A percentile compares a stretch with the other conserved stretches of the same genome.
phyloP scores from a whole-genome alignment of 768 basidiomycete genomes.

The Omphalotus guepiniiformis region DNA sequence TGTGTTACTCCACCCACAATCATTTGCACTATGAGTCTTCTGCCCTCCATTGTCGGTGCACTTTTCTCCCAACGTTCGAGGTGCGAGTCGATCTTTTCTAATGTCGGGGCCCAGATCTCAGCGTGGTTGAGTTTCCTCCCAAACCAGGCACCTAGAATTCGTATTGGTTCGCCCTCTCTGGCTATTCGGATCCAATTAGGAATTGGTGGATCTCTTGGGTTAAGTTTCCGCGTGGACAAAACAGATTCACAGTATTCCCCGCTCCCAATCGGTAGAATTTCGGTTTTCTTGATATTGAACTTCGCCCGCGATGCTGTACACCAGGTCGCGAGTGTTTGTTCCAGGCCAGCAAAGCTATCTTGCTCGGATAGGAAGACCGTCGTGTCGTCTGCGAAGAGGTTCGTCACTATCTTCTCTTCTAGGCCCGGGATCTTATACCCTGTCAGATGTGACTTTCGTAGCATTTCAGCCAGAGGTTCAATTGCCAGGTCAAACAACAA shows the following conservation, averaged over 20 bases:
- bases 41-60: constrained; percentile 15
- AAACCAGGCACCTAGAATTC: constrained; percentile 17
- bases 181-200: constrained; percentile 9
- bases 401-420: constrained; percentile 9
- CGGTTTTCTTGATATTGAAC: constrained; percentile 20
- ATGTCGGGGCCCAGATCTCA: constrained; percentile 10
- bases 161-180: constrained; percentile 12
- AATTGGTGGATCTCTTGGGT: not conserved
- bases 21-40: constrained; percentile 16
- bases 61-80: constrained; percentile 13
- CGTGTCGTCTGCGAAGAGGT: constrained; percentile 24
- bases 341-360: constrained; percentile 8
- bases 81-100: constrained; percentile 16
- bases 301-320: constrained; percentile 8
- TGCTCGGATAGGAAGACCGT: constrained; percentile 14
- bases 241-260: constrained; percentile 2
- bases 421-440: constrained; percentile 15
- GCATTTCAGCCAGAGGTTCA: constrained; percentile 30
- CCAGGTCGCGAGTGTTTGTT: constrained; percentile 8
- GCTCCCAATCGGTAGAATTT: constrained; percentile 18
- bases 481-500: constrained; percentile 37
- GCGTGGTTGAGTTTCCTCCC: constrained; percentile 15
- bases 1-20: constrained; percentile 19
- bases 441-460: constrained; percentile 24
- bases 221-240: not conserved